These are phyloP conservation scores for Porogramme epimiltina DNA, from an alignment of 1,284 basidiomycete genomes.

Conservation along the genomic window DNA sequence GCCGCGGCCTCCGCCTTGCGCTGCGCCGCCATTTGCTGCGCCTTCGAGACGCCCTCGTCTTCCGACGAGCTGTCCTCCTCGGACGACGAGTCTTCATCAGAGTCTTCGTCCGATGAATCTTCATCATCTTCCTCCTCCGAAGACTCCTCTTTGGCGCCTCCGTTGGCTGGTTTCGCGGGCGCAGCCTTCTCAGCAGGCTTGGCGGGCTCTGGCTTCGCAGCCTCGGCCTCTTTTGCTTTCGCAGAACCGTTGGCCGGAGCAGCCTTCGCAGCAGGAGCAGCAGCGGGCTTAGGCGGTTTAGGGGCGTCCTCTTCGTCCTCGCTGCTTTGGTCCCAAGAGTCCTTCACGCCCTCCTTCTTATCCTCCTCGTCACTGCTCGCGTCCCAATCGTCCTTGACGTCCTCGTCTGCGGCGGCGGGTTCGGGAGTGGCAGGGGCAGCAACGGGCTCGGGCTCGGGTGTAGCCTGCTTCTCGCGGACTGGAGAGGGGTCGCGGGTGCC, in stretches of 20 bases:
- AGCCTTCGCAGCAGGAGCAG: background rate
- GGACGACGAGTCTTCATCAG: conserved; percentile 45
- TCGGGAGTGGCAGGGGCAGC: conserved; percentile 31
- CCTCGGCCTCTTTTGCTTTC: conserved; percentile 28
- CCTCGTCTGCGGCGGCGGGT: conserved; percentile 28
- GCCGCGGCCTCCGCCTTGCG: conserved; percentile 85
- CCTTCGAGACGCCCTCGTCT: conserved; percentile 62
- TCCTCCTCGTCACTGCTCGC: conserved; percentile 60
- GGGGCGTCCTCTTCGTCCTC: conserved; percentile 68
- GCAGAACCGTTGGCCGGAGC: conserved; percentile 23
- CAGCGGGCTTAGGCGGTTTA: conserved; percentile 21
- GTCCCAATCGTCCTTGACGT: conserved; percentile 86
- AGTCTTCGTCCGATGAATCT: conserved; percentile 41
- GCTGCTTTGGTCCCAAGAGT: conserved; percentile 87
- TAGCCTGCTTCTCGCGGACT: conserved; percentile 51
- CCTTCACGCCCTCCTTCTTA: conserved; percentile 55
- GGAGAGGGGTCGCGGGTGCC: conserved; percentile 40
- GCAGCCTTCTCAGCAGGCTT: conserved; percentile 29
- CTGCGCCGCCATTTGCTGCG: conserved; percentile 72
- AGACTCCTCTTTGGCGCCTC: conserved; percentile 26
- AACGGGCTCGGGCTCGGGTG: conserved; percentile 46
- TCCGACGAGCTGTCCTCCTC: conserved; percentile 49
- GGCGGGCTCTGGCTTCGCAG: conserved; percentile 32
- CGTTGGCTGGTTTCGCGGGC: conserved; percentile 24
- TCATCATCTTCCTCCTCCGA: conserved; percentile 32